These are phyloP conservation scores for Rhizodiscina lignyota DNA, from an alignment of 495 filamentous ascomycete genomes.

Conservation along the genomic window DNA sequence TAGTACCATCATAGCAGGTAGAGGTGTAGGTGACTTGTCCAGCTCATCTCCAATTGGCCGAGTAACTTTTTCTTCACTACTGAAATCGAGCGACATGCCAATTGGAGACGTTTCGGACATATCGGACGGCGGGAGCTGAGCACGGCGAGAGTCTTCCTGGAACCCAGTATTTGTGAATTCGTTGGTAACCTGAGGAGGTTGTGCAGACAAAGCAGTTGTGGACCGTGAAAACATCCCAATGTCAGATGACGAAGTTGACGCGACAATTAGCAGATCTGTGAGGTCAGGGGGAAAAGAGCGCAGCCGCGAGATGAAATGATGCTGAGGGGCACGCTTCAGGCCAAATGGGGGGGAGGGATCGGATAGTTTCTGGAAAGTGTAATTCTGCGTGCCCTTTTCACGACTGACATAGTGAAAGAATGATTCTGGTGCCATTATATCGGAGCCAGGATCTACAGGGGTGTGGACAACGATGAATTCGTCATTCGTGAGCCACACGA, in stretches of 20 bases:
- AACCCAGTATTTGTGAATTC: slow-evolving; percentile 59
- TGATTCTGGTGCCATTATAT: slow-evolving; percentile 34
- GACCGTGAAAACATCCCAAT: slow-evolving; percentile 64
- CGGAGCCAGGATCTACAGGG: slow-evolving; percentile 33
- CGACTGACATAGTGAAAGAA: slow-evolving; percentile 62
- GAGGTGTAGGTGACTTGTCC: slow-evolving; percentile 56
- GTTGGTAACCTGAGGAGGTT: slow-evolving; percentile 27
- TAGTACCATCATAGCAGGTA: slow-evolving; percentile 75
- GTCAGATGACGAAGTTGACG: slow-evolving; percentile 62
- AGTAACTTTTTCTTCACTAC: slow-evolving; percentile 57
- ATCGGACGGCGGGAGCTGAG: slow-evolving; percentile 48
- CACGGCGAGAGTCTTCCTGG: slow-evolving; percentile 60
- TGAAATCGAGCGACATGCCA: slow-evolving; percentile 69
- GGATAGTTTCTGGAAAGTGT: slow-evolving; percentile 53
- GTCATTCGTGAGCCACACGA: slow-evolving; percentile 80
- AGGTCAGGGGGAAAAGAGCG: slow-evolving; percentile 63
- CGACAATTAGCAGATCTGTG: slow-evolving; percentile 61
- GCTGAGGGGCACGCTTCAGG: slow-evolving; percentile 45
- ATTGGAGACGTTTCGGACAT: slow-evolving; percentile 58
- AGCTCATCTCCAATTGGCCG: slow-evolving; percentile 65
- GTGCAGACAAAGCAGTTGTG: slow-evolving; percentile 41
- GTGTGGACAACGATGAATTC: slow-evolving; percentile 69
- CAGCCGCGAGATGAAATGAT: slow-evolving; percentile 59
- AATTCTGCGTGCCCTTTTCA: slow-evolving; percentile 30
- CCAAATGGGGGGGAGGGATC: slow-evolving; percentile 57